Base-by-base conservation (phyloP, 2,329 filamentous ascomycete genomes). In the Dactylella cylindrospora region DNA sequence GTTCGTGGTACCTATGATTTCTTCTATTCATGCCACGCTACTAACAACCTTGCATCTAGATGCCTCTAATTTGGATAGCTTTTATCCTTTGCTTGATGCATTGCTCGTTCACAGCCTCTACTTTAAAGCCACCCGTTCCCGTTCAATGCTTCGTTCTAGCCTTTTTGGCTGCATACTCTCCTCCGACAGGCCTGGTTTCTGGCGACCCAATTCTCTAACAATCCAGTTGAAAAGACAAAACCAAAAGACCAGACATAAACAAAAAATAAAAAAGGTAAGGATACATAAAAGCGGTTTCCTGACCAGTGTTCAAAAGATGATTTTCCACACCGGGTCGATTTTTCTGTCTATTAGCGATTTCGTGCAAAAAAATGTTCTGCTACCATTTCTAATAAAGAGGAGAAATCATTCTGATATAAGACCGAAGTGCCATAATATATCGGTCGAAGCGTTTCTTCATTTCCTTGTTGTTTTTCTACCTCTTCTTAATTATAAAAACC, bases 261-360 rank as follows among this genome's bases (percentile, higher is more conserved):
- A n/a, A n/a, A n/a, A n/a, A n/a, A n/a, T n/a, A n/a, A 20, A 54
- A 12, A 62, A 62, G 57, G 57, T 62, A 62, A 62, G 57, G 49
- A 43, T 43, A 50, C 36, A 49, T 49, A 50, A 53, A 61, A 52
- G 46, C 54, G 54, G 49, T 44, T 49, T 62, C 29, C 13, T 33
- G 49, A 29, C 49, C 57, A n/a, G n/a, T 49, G 43, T 52, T 45
- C 49, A 53, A 38, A 53, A 17, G 47, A 49, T n/a, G 36, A 49
- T 62, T 31, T 44, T 36, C 40, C 49, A 50, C 38, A 43, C 49
- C 49, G 39, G 50, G 57, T 44, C 57, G 50, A 43, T 54, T 22
- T 62, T n/a, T n/a, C n/a, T n/a, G 49, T 62, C 43, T 50, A 20
- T 62, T 62, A 62, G 57, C 57, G 57, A 53, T 49, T 54, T 47